phyloP scores from a whole-genome alignment of 768 basidiomycete species.

The Tulasnella sp. region DNA sequence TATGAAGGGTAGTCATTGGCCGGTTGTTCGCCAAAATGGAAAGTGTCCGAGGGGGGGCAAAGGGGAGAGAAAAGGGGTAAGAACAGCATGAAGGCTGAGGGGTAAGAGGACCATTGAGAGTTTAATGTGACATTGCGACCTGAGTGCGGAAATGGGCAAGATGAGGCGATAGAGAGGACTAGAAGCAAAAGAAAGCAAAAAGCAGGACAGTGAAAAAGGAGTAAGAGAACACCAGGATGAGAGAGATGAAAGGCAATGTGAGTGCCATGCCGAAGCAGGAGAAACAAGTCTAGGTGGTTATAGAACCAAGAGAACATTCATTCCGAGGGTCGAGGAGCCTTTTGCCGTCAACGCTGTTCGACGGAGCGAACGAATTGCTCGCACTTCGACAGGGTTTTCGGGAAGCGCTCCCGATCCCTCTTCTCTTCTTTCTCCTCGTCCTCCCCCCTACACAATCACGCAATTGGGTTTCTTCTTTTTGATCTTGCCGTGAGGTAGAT shows the following conservation, averaged over 20 bases:
- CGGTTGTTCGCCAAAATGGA: constrained; percentile 1
- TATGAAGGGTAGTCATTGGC: background rate
- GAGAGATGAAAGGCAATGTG: background rate
- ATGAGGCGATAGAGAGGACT: constrained; percentile 9
- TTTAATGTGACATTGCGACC: constrained; percentile 7
- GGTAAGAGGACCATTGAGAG: background rate
- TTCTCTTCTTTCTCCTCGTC: background rate
- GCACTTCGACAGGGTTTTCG: background rate
- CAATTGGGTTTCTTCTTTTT: constrained; percentile 10
- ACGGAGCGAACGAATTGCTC: background rate
- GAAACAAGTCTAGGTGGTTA: constrained; percentile 6
- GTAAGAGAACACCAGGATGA: background rate
- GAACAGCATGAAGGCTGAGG: background rate
- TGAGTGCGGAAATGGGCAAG: constrained; percentile 1
- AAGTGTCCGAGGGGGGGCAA: constrained; percentile 1
- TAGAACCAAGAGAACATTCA: background rate
- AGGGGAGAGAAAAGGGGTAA: background rate
- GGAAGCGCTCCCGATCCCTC: background rate
- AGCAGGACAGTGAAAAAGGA: background rate
- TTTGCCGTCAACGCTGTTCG: background rate
- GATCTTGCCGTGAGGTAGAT: background rate
- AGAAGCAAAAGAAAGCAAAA: background rate
- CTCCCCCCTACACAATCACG: background rate
- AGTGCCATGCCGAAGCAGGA: background rate
- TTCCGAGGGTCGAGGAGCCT: background rate